Conservation (phyloP, 2,329 filamentous ascomycete genomes). For the Hymenoscyphus fructigenus region DNA sequence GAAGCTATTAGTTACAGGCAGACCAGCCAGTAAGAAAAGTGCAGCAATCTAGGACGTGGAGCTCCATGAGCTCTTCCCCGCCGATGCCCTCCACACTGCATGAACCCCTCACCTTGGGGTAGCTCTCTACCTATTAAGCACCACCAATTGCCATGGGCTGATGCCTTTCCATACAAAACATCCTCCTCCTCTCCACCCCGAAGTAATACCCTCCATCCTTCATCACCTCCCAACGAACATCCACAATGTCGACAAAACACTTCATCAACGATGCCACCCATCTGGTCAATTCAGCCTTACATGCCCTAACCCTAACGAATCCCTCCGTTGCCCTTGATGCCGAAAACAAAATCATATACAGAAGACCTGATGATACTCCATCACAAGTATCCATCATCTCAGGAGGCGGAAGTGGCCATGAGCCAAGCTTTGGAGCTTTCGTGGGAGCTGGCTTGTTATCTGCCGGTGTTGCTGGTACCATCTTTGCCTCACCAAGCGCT, state of each 20-base stretch:
- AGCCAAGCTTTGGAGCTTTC: slow-evolving; percentile 83
- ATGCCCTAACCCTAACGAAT: slow-evolving; percentile 78
- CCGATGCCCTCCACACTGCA: too few species aligned
- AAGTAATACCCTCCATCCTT: background rate
- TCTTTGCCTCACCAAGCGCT: slow-evolving; percentile 78
- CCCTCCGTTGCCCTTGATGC: slow-evolving; percentile 77
- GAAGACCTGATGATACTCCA: slow-evolving; percentile 54
- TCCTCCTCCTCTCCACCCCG: background rate
- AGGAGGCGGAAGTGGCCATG: slow-evolving; percentile 87
- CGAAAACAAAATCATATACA: slow-evolving; percentile 82
- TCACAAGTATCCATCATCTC: slow-evolving; percentile 77
- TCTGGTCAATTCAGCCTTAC: slow-evolving; percentile 75
- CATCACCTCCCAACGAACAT: slow-evolving; percentile 1
- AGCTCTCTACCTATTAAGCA: background rate
- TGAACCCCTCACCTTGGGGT: too few species aligned
- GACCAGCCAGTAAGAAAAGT: too few species aligned
- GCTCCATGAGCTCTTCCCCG: too few species aligned
- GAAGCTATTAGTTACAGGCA: too few species aligned
- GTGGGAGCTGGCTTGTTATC: slow-evolving; percentile 79
- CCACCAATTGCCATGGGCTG: background rate
- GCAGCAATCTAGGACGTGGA: too few species aligned
- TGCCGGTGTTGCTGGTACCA: slow-evolving; percentile 81
- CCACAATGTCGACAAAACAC: slow-evolving; percentile 66
- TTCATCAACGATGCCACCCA: slow-evolving; percentile 83
- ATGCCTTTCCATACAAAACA: background rate